phyloP scores from a whole-genome alignment of 1,284 basidiomycete genomes.

The Entoloma clypeatum region DNA sequence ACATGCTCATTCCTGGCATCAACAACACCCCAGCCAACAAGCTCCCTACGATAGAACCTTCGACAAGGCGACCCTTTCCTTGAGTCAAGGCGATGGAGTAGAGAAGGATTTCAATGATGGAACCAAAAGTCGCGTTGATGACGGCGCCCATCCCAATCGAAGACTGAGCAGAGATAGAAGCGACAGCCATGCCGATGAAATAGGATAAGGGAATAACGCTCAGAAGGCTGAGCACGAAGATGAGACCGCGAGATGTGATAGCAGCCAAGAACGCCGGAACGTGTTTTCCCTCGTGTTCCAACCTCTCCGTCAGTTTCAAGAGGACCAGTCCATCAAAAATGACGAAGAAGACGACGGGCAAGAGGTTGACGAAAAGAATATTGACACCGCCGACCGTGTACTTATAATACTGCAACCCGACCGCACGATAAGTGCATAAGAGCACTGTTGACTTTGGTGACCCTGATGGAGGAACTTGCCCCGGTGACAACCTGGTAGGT shows the following conservation, averaged over 20 bases:
- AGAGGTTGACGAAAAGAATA: slow-evolving; percentile 95
- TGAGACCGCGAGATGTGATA: slow-evolving; percentile 72
- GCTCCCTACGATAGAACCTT: slow-evolving; percentile 95
- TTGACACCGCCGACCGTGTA: slow-evolving; percentile 99
- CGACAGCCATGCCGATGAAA: slow-evolving; percentile 99
- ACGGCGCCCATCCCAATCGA: slow-evolving; percentile 99
- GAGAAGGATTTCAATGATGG: slow-evolving; percentile 95
- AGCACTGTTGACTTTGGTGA: slow-evolving; percentile 80
- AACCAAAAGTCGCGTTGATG: slow-evolving; percentile 99
- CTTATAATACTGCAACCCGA: slow-evolving; percentile 95
- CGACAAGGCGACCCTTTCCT: slow-evolving; percentile 90
- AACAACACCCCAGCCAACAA: slow-evolving; percentile 92
- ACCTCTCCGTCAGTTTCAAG: slow-evolving; percentile 63
- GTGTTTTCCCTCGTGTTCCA: slow-evolving; percentile 48
- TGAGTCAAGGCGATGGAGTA: slow-evolving; percentile 89
- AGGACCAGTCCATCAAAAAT: slow-evolving; percentile 92
- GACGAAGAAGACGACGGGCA: slow-evolving; percentile 93
- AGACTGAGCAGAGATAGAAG: slow-evolving; percentile 96
- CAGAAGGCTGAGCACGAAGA: slow-evolving; percentile 84
- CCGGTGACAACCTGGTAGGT: slow-evolving; percentile 55
- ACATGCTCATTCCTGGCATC: slow-evolving; percentile 98
- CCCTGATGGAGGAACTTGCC: slow-evolving; percentile 72
- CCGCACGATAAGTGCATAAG: slow-evolving; percentile 92
- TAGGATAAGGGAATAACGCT: slow-evolving; percentile 97
- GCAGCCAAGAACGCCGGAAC: slow-evolving; percentile 66